Percentiles rank a stretch among this genome's conserved stretches.
Evolutionary conservation across 257 asterid species (phyloP).

Genomic region (Haberlea rhodopensis): DNA sequence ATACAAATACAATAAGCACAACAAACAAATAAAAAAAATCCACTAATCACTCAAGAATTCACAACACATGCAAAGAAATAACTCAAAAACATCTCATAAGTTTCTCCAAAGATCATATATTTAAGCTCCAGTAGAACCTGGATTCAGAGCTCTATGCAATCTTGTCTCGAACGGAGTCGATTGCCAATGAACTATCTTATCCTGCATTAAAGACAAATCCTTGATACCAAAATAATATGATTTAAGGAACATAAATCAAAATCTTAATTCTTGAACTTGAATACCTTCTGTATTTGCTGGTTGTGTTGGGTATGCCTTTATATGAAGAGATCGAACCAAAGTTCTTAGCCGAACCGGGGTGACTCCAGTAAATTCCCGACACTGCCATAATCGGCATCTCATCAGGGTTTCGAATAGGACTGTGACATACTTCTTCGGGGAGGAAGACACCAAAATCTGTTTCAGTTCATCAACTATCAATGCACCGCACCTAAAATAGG

Average conservation of each 20-base stretch:
- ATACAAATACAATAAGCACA: not conserved
- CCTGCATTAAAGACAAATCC: constrained; percentile 49
- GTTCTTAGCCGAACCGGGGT: too few species aligned
- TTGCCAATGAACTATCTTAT: constrained; percentile 81
- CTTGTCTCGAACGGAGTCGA: constrained; percentile 91
- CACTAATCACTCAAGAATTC: not conserved
- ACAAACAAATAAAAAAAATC: not conserved
- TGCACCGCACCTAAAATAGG: constrained; percentile 98
- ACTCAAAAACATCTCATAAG: not conserved
- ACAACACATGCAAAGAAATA: not conserved
- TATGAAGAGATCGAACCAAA: constrained; percentile 58
- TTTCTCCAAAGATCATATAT: not conserved
- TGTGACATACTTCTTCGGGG: constrained; percentile 71
- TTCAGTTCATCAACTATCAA: constrained; percentile 86
- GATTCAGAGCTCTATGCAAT: constrained; percentile 68
- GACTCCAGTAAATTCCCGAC: constrained; percentile 91
- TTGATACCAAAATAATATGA: constrained; percentile 16
- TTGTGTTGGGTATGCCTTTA: constrained; percentile 87
- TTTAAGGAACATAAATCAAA: constrained; percentile 11
- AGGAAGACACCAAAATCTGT: constrained; percentile 54
- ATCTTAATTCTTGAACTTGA: constrained; percentile 24
- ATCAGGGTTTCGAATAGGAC: constrained; percentile 83
- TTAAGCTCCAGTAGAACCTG: constrained; percentile 45
- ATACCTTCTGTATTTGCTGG: constrained; percentile 91
- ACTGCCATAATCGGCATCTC: constrained; percentile 87